Conservation (phyloP, 768 basidiomycete genomes). For the Suillus cothurnatus region DNA sequence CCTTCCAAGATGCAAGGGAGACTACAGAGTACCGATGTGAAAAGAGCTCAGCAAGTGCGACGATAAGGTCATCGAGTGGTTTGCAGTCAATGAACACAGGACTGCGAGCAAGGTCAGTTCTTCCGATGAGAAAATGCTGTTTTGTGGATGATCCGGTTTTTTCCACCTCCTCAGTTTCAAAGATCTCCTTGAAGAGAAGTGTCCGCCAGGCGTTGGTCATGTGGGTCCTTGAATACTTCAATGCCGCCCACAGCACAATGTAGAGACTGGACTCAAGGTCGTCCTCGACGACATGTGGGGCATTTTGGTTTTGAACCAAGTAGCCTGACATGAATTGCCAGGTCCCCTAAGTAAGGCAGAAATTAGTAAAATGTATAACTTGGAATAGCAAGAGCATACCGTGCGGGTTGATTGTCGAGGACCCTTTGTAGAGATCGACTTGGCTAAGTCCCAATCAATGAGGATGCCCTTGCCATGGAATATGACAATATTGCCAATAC, state of each 20-base stretch:
- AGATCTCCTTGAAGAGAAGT: not conserved
- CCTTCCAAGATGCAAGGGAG: not conserved
- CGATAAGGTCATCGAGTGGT: not conserved
- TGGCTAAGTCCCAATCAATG: conserved; percentile 30
- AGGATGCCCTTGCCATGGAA: conserved; percentile 19
- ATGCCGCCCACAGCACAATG: not conserved
- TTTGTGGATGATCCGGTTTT: not conserved
- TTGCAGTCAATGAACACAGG: not conserved
- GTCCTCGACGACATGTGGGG: not conserved
- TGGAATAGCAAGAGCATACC: not conserved
- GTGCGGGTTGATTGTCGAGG: conserved; percentile 4
- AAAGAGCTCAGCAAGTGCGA: not conserved
- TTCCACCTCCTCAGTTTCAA: not conserved
- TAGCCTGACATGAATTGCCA: conserved; percentile 7
- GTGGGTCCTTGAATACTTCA: not conserved
- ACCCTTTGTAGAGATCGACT: not conserved
- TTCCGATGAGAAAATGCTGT: not conserved
- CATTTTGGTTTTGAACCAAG: not conserved
- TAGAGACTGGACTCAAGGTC: conserved; percentile 11
- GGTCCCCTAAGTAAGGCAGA: conserved; percentile 5
- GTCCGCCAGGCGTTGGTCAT: not conserved
- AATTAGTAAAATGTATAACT: not conserved
- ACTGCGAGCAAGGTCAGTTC: not conserved
- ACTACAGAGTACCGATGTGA: not conserved
- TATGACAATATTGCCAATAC: conserved; percentile 23